phyloP scores from a whole-genome alignment of 1,284 basidiomycete species.

The Ustilago esculenta region DNA sequence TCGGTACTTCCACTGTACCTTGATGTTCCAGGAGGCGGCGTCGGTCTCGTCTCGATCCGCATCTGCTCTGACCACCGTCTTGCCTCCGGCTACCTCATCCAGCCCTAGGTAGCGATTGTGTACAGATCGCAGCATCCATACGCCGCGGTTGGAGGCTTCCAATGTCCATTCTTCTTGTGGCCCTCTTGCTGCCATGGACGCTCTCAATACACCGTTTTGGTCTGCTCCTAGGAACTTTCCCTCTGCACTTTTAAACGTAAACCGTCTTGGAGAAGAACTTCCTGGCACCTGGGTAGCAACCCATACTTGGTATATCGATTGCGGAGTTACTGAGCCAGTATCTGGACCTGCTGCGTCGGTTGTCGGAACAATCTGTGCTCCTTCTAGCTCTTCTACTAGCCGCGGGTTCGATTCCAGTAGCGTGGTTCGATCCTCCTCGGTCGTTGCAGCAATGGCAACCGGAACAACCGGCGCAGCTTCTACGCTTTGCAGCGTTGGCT shows the following conservation, averaged over 20 bases:
- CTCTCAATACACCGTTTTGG: constrained; percentile 39
- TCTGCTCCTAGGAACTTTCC: constrained; percentile 56
- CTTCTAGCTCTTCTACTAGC: constrained; percentile 36
- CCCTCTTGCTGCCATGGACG: constrained; percentile 54
- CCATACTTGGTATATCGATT: constrained; percentile 61
- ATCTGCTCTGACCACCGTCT: constrained; percentile 50
- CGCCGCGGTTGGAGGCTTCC: neutral
- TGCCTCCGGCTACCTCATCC: constrained; percentile 42
- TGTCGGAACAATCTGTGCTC: constrained; percentile 28
- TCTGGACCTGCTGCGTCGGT: neutral
- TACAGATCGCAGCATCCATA: constrained; percentile 34
- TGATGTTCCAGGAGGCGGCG: constrained; percentile 31
- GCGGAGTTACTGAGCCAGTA: constrained; percentile 24
- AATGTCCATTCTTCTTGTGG: constrained; percentile 61
- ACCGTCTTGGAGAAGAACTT: constrained; percentile 25
- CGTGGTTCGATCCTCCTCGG: constrained; percentile 12
- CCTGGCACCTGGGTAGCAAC: constrained; percentile 47
- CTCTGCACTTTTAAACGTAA: constrained; percentile 57
- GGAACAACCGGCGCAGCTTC: constrained; percentile 22
- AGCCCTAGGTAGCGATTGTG: constrained; percentile 48
- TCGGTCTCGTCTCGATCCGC: constrained; percentile 12
- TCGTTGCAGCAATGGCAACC: neutral
- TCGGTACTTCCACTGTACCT: constrained; percentile 60
- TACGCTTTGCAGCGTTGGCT: constrained; percentile 38
- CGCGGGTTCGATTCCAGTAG: constrained; percentile 27